Conservation (phyloP, 2,329 filamentous ascomycete genomes). For the Fusarium nelsonii region DNA sequence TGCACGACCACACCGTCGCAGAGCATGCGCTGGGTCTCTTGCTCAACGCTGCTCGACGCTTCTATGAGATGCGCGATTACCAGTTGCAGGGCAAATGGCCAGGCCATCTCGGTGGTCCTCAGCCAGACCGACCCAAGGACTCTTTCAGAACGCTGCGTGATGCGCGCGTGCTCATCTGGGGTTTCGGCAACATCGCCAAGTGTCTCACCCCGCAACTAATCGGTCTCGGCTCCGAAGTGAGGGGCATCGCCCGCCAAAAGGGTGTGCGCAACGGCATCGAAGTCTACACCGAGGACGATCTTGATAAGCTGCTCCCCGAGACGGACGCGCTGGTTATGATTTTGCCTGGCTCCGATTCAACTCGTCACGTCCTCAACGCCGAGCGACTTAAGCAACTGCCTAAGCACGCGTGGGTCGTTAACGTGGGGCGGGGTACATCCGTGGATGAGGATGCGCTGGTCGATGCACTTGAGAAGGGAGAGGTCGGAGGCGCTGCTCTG, state of each 20-base stretch:
- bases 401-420: slow-evolving; percentile 68
- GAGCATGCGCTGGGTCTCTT: slow-evolving; percentile 73
- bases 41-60: slow-evolving; percentile 66
- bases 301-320: slow-evolving; percentile 64
- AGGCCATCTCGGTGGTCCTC: slow-evolving; percentile 70
- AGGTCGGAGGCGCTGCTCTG: slow-evolving; percentile 62
- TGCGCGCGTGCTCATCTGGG: slow-evolving; percentile 71
- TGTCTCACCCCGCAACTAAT: slow-evolving; percentile 66
- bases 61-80: slow-evolving; percentile 73
- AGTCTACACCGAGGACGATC: slow-evolving; percentile 66
- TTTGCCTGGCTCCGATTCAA: slow-evolving; percentile 69
- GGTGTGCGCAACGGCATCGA: slow-evolving; percentile 71
- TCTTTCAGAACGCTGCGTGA: slow-evolving; percentile 71
- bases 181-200: slow-evolving; percentile 76
- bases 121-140: slow-evolving; percentile 68
- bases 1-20: slow-evolving; percentile 74
- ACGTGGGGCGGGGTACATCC: slow-evolving; percentile 64
- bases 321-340: slow-evolving; percentile 78
- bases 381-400: slow-evolving; percentile 66
- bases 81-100: slow-evolving; percentile 70
- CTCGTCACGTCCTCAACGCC: slow-evolving; percentile 66
- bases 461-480: slow-evolving; percentile 57
- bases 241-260: slow-evolving; percentile 66
- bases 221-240: slow-evolving; percentile 68
- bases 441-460: slow-evolving; percentile 64